phyloP scores from a whole-genome alignment of 805 yeast genomes.

The Zygotorulaspora florentina region DNA sequence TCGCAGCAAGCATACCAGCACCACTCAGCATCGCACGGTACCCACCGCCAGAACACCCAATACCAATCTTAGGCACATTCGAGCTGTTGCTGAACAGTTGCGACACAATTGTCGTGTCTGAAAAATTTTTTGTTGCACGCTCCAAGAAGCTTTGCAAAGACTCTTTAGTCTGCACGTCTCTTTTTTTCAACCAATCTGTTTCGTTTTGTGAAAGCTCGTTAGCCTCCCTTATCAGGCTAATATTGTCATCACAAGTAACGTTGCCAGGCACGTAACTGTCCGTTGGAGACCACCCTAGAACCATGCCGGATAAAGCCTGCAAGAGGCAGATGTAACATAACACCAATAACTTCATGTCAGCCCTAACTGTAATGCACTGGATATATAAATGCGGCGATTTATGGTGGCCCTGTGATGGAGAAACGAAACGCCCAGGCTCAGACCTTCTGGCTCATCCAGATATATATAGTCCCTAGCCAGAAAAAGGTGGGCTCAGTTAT shows the following conservation, averaged over 20 bases:
- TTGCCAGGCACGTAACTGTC: constrained; percentile 59
- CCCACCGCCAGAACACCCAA: constrained; percentile 82
- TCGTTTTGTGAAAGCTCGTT: constrained; percentile 44
- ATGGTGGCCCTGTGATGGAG: background rate
- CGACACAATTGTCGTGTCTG: constrained; percentile 19
- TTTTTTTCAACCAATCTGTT: constrained; percentile 46
- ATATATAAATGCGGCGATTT: background rate
- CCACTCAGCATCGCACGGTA: constrained; percentile 84
- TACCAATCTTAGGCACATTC: constrained; percentile 42
- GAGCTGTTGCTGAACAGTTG: constrained; percentile 20
- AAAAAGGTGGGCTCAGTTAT: background rate
- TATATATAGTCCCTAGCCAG: no score
- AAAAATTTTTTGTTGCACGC: constrained; percentile 23
- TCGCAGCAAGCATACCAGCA: constrained; percentile 76
- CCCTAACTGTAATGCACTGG: background rate
- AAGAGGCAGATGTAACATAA: constrained; percentile 2
- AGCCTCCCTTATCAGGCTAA: constrained; percentile 47
- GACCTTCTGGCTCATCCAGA: no score
- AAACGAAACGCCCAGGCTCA: no score
- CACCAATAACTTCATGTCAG: background rate
- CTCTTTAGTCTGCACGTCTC: constrained; percentile 45
- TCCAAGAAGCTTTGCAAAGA: constrained; percentile 36
- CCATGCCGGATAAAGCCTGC: constrained; percentile 2
- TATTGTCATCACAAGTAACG: constrained; percentile 49
- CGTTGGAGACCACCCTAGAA: constrained; percentile 49